Percentiles rank a stretch among this genome's conserved stretches.
These are phyloP conservation scores for Xylaria polymorpha DNA, from an alignment of 2,329 filamentous ascomycete species.

Conservation along the genomic window DNA sequence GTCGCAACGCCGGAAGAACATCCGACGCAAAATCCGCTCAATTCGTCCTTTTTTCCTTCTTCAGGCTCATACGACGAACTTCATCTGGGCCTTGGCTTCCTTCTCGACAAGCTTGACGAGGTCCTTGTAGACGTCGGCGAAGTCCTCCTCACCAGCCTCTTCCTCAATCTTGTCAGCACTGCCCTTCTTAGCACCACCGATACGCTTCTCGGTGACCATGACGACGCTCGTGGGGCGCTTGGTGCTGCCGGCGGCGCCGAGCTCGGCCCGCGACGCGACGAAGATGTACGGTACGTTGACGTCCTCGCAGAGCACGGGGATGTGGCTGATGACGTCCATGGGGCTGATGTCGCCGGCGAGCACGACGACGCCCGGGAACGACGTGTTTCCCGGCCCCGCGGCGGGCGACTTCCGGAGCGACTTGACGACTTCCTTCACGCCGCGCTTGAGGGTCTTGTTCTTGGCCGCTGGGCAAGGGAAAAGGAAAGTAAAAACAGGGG, in stretches of 20 bases:
- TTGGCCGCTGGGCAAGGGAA: constrained; percentile 77
- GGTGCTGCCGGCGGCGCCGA: constrained; percentile 91
- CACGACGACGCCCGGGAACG: constrained; percentile 81
- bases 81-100: constrained; percentile 62
- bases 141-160: constrained; percentile 68
- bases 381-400: constrained; percentile 71
- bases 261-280: constrained; percentile 89
- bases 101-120: constrained; percentile 75
- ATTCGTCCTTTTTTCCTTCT: background rate
- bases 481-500: no score
- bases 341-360: constrained; percentile 98
- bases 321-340: constrained; percentile 98
- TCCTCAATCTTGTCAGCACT: constrained; percentile 60
- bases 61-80: constrained; percentile 60
- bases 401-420: constrained; percentile 90
- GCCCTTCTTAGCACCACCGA: constrained; percentile 50
- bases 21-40: constrained; percentile 4
- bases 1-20: constrained; percentile 3
- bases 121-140: constrained; percentile 72
- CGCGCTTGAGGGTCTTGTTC: constrained; percentile 94
- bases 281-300: constrained; percentile 92
- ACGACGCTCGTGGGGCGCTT: constrained; percentile 97
- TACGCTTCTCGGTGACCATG: constrained; percentile 77
- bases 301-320: constrained; percentile 82
- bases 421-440: constrained; percentile 99